Base-by-base conservation (phyloP, 139 green algal species). In the Volvox reticuliferus region DNA sequence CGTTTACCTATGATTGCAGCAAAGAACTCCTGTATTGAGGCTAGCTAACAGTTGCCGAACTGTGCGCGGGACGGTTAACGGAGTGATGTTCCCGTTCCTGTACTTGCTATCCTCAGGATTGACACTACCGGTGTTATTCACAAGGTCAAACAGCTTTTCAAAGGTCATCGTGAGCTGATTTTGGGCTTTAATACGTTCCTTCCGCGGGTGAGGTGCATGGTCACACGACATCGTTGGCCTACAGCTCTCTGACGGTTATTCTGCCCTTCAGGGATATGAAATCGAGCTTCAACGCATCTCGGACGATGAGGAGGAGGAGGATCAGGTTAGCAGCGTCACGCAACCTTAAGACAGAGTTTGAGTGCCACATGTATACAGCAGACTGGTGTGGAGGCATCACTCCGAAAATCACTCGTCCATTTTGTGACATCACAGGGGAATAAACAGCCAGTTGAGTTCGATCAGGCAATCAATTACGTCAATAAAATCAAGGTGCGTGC, bases 151-250 rank as follows among this genome's bases (percentile, higher is more conserved):
- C 89, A 96, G 62, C 94, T 99, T 30, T 99, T 99, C 91, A 95
- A 96, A 37, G 98, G 98, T 26, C 97, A 99, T 92, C 90, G 94
- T 9, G 96, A 99, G 92, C 97, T 99, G 13, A 99, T 99, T 79
- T 94, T 99, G 65, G 98, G 98, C 35, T 99, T 99, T 95, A 99
- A 99, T 93, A 99, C 98, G 22, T 99, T 99, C 92, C 93, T 99
- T 81, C 98, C 98, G 20, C 98, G 97, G 95, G 96, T 98, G 76
- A 63, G 91, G 35, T 0, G 24, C 65, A 6, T 21, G 35, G 33
- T 84, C 36, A 84, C 78, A 44, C 44, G 26, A 50, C 50, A 30
- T 21, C 12, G 32, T 36, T 35, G 69, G 80, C 61, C 26, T 76
- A 76, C 65, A 75, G 78, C 13, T 33, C 78, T 67, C 36, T 61